Evolutionary conservation across 352 stramenopile species (phyloP).

Genomic region (Globisporangium nunn): DNA sequence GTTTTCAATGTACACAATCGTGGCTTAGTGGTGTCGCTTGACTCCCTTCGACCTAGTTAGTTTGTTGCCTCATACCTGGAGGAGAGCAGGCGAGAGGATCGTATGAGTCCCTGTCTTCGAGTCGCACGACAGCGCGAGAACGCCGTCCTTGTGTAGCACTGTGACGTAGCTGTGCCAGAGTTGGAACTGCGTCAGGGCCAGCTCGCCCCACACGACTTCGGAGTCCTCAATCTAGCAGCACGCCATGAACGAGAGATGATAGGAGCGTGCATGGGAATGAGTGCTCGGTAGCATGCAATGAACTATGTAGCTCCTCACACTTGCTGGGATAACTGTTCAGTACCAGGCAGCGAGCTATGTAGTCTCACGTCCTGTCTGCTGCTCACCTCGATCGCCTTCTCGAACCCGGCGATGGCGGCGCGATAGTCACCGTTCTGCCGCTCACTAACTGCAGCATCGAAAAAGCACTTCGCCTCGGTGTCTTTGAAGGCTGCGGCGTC

Average conservation of each 20-base stretch:
- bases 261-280: neutral
- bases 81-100: slow-evolving; percentile 4
- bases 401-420: slow-evolving; percentile 27
- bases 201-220: slow-evolving; percentile 45
- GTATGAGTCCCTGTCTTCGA: slow-evolving; percentile 8
- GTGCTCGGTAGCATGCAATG: neutral
- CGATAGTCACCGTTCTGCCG: slow-evolving; percentile 31
- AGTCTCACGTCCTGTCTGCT: neutral
- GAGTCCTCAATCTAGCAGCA: slow-evolving; percentile 46
- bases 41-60: too few relatives aligned
- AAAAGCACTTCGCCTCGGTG: slow-evolving; percentile 19
- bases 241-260: neutral
- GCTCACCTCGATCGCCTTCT: slow-evolving; percentile 40
- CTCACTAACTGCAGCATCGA: slow-evolving; percentile 25
- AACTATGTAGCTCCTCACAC: neutral
- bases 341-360: neutral
- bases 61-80: neutral
- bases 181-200: slow-evolving; percentile 53
- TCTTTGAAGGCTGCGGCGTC: slow-evolving; percentile 10
- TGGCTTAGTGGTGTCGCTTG: neutral
- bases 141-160: slow-evolving; percentile 26
- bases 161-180: slow-evolving; percentile 43
- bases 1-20: neutral
- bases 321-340: neutral
- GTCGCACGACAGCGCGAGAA: slow-evolving; percentile 12